These are phyloP conservation scores for Perkinsus chesapeaki DNA, from an alignment of 169 alveolate species.

Conservation along the genomic window DNA sequence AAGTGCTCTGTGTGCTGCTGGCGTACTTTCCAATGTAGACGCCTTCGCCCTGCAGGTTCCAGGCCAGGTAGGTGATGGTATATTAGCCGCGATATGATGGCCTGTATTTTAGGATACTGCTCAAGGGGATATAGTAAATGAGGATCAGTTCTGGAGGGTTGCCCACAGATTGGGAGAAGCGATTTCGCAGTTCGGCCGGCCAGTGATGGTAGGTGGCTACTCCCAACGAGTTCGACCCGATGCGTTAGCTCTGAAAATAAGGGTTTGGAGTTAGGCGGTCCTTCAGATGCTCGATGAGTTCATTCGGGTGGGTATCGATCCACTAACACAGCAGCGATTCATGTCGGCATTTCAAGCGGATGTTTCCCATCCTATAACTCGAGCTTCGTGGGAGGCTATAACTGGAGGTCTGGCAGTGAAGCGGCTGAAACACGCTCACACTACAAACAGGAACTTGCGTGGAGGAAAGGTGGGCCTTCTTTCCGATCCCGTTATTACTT, in stretches of 20 bases:
- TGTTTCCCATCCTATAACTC: background rate
- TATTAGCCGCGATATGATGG: background rate
- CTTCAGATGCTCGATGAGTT: background rate
- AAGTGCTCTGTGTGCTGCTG: background rate
- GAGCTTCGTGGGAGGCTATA: background rate
- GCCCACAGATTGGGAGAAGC: background rate
- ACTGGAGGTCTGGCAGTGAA: background rate
- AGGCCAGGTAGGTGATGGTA: background rate
- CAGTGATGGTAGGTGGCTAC: background rate
- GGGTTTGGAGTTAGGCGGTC: background rate
- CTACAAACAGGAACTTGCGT: background rate
- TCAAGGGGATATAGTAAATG: background rate
- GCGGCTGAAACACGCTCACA: background rate
- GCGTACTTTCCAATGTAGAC: background rate
- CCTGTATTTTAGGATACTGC: background rate
- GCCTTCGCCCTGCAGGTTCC: background rate
- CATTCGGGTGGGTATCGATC: background rate
- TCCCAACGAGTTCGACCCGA: background rate
- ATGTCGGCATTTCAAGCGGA: background rate
- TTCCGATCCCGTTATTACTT: too few relatives aligned
- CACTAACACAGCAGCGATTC: background rate
- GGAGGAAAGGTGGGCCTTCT: background rate
- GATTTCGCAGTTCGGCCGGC: background rate
- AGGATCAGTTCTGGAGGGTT: background rate
- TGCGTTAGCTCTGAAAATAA: background rate